phyloP scores from a whole-genome alignment of 1,284 basidiomycete species.

The Cryptococcus sp. region DNA sequence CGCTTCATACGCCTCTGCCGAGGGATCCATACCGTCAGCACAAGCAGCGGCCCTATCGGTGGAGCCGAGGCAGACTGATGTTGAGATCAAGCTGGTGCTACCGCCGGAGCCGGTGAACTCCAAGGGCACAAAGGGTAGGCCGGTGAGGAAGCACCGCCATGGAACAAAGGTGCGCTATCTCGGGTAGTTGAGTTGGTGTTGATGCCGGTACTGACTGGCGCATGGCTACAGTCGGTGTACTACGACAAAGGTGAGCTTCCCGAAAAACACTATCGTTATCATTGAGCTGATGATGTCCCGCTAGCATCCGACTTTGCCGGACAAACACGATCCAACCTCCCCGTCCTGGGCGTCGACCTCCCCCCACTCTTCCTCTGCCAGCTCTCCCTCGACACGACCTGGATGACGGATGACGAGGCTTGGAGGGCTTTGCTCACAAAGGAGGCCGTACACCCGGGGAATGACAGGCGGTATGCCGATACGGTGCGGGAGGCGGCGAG shows the following conservation, averaged over 20 bases:
- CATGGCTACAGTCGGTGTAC: slow-evolving; percentile 32
- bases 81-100: slow-evolving; percentile 44
- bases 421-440: slow-evolving; percentile 33
- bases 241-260: slow-evolving; percentile 39
- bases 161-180: slow-evolving; percentile 36
- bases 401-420: slow-evolving; percentile 45
- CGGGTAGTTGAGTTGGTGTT: background rate
- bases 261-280: background rate
- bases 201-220: background rate
- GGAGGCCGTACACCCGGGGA: slow-evolving; percentile 12
- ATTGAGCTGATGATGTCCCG: background rate
- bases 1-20: slow-evolving; percentile 35
- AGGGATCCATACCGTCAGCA: slow-evolving; percentile 29
- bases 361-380: slow-evolving; percentile 31
- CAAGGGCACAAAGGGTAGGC: slow-evolving; percentile 33
- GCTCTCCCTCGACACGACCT: slow-evolving; percentile 35
- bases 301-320: slow-evolving; percentile 38
- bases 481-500: slow-evolving; percentile 30
- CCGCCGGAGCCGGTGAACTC: slow-evolving; percentile 40
- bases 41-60: slow-evolving; percentile 25
- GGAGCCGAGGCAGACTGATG: slow-evolving; percentile 22
- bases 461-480: slow-evolving; percentile 36
- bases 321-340: slow-evolving; percentile 33
- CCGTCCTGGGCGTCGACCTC: slow-evolving; percentile 45
- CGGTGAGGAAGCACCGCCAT: slow-evolving; percentile 42